Percentiles rank a stretch among this genome's conserved stretches.
Evolutionary conservation across 1,284 basidiomycete species (phyloP).

Genomic region (Sanghuangporus baumii): DNA sequence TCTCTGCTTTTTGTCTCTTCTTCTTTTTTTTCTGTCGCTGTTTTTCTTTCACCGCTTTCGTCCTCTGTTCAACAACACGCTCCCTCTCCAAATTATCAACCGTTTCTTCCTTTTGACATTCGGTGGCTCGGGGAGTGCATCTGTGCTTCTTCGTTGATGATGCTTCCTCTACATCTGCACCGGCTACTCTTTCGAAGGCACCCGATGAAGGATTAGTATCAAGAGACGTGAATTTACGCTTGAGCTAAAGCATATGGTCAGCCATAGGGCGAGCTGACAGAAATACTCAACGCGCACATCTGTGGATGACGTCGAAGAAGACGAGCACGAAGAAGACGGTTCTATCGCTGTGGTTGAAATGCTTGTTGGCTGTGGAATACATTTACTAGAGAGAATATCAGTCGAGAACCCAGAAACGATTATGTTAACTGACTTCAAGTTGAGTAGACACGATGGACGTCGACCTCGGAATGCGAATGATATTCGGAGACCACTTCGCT

Average conservation of each 20-base stretch:
- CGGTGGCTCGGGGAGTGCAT: background rate
- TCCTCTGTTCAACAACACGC: no score
- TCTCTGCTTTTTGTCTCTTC: background rate
- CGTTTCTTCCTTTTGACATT: background rate
- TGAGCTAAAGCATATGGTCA: background rate
- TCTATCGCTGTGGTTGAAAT: background rate
- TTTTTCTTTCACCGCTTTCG: background rate
- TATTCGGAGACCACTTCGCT: background rate
- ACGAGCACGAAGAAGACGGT: background rate
- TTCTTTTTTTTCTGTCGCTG: constrained; percentile 4
- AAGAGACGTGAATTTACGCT: background rate
- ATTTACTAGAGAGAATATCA: background rate
- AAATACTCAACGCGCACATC: background rate
- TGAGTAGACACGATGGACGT: background rate
- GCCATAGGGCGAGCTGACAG: background rate
- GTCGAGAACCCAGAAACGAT: background rate
- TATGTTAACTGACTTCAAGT: background rate
- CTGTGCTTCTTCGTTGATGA: background rate
- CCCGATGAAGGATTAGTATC: background rate
- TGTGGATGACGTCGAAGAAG: background rate
- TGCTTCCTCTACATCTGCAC: background rate
- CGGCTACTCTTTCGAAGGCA: background rate
- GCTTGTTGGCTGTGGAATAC: background rate
- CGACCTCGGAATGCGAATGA: background rate
- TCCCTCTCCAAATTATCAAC: background rate